Conservation (phyloP, 2,329 filamentous ascomycete genomes). For the Lachnellula cervina region DNA sequence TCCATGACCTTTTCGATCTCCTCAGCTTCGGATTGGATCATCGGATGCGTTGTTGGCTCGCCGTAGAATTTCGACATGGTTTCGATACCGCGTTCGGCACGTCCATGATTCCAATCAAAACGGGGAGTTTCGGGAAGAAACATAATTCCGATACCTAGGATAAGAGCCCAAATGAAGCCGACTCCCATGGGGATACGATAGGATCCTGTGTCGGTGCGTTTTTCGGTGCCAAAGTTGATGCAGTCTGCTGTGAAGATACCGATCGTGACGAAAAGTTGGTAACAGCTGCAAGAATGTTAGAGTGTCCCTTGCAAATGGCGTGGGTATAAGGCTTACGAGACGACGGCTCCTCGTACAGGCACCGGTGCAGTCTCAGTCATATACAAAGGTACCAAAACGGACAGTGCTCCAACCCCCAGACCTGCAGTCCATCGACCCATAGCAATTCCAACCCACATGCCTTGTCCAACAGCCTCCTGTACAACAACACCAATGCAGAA, state of each 20-base stretch:
- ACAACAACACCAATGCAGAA: slow-evolving; percentile 62
- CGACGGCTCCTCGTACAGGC: slow-evolving; percentile 58
- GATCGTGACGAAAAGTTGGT: slow-evolving; percentile 69
- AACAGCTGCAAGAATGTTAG: slow-evolving; percentile 41
- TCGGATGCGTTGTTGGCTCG: slow-evolving; percentile 41
- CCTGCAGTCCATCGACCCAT: slow-evolving; percentile 63
- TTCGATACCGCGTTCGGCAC: slow-evolving; percentile 45
- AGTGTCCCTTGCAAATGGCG: background rate
- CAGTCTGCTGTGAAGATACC: slow-evolving; percentile 57
- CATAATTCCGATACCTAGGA: slow-evolving; percentile 49
- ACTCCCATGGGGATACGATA: slow-evolving; percentile 61
- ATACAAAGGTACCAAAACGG: slow-evolving; percentile 62
- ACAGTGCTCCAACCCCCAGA: slow-evolving; percentile 62
- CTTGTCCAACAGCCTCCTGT: slow-evolving; percentile 52
- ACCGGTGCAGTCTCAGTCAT: slow-evolving; percentile 60
- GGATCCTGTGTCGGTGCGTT: slow-evolving; percentile 36
- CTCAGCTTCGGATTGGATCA: slow-evolving; percentile 45
- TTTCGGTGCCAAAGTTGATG: slow-evolving; percentile 47
- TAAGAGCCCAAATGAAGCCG: slow-evolving; percentile 48
- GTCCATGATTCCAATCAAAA: slow-evolving; percentile 46
- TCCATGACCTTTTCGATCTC: slow-evolving; percentile 43
- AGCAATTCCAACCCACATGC: slow-evolving; percentile 57
- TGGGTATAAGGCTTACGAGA: slow-evolving; percentile 37
- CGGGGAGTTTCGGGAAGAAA: slow-evolving; percentile 53
- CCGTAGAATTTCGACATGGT: slow-evolving; percentile 49